phyloP scores from a whole-genome alignment of 2,329 filamentous ascomycete species.

The Trichoderma semiorbis region DNA sequence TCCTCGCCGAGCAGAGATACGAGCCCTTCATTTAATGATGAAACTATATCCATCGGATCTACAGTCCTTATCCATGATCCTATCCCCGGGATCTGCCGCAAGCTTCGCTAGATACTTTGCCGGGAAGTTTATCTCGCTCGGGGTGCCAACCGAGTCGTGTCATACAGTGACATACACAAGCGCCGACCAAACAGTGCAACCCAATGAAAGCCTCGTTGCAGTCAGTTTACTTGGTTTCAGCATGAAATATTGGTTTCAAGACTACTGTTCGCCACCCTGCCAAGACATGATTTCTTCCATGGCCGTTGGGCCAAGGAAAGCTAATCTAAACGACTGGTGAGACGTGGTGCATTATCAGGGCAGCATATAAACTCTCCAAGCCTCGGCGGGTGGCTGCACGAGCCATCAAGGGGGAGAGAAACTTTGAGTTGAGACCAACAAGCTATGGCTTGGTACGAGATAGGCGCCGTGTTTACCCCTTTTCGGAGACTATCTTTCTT shows the following conservation, averaged over 20 bases:
- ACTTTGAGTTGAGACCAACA: not conserved
- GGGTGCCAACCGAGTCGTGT: not conserved
- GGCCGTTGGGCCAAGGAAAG: not conserved
- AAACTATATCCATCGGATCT: not conserved
- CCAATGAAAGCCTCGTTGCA: not conserved
- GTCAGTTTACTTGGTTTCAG: not conserved
- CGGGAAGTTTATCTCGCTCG: not conserved
- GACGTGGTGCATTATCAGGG: not conserved
- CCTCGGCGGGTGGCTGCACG: not conserved
- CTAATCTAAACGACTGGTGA: not conserved
- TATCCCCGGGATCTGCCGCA: not conserved
- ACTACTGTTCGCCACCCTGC: not conserved
- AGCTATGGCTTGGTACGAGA: not conserved
- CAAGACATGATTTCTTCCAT: not conserved
- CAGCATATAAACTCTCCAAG: not conserved
- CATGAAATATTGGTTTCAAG: not conserved
- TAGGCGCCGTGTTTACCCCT: not conserved
- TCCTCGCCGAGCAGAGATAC: not conserved
- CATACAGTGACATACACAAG: not conserved
- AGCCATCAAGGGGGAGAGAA: not conserved
- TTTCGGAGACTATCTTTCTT: not conserved
- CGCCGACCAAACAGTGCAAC: not conserved
- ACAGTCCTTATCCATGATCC: not conserved
- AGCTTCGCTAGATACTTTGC: not conserved
- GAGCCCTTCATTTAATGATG: no score